Percentiles rank a stretch among this genome's conserved stretches.
These are phyloP conservation scores for Triglochin maritima DNA, from an alignment of 106 monocot genomes.

Conservation along the genomic window DNA sequence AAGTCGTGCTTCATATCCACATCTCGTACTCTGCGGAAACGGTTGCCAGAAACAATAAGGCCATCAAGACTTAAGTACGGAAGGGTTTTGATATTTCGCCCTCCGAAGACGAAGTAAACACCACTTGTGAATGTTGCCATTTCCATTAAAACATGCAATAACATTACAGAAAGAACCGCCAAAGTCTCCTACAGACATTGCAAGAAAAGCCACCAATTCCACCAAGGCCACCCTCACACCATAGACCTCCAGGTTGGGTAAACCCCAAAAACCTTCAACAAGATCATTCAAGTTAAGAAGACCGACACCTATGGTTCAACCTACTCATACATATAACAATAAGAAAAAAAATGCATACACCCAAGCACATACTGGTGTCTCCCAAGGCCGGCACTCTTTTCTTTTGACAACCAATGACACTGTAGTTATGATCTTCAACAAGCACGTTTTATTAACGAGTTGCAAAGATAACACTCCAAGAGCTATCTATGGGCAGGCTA, in stretches of 20 bases:
- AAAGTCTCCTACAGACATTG: conserved; percentile 62
- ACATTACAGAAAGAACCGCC: conserved; percentile 89
- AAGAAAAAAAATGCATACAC: background rate
- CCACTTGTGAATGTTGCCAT: conserved; percentile 59
- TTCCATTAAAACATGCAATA: conserved; percentile 83
- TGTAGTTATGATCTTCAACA: background rate
- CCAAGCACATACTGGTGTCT: background rate
- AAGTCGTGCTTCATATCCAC: conserved; percentile 99
- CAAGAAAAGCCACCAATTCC: conserved; percentile 86
- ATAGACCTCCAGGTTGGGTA: conserved; percentile 77
- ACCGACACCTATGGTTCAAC: conserved; percentile 36
- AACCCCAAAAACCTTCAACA: conserved; percentile 97
- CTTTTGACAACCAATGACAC: background rate
- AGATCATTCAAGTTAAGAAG: conserved; percentile 91
- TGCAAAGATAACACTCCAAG: background rate
- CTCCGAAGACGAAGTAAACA: conserved; percentile 68
- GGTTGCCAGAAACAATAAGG: conserved; percentile 96
- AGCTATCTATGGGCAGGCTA: background rate
- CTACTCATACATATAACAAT: conserved; percentile 30
- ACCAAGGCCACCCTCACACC: conserved; percentile 94
- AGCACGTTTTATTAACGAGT: too few species aligned
- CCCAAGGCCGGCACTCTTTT: background rate
- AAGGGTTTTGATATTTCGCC: conserved; percentile 52
- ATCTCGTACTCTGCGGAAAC: conserved; percentile 97
- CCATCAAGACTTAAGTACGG: conserved; percentile 64